These are phyloP conservation scores for Euphorbia peplus DNA, from an alignment of 345 rosid species.

Conservation along the genomic window DNA sequence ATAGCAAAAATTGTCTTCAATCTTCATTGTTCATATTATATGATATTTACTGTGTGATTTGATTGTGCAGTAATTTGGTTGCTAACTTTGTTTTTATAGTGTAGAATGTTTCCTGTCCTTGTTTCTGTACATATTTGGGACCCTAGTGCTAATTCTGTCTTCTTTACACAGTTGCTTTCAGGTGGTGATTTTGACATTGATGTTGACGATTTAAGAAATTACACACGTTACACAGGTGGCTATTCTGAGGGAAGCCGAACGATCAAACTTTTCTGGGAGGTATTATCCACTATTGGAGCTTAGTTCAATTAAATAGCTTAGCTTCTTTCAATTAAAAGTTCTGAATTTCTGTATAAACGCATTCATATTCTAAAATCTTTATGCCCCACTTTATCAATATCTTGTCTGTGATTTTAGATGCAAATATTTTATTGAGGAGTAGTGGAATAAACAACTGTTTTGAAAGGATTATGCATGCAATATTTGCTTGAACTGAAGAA, in stretches of 20 bases:
- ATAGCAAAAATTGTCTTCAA: not conserved
- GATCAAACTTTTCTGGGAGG: constrained; percentile 95
- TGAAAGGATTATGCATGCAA: not conserved
- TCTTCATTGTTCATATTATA: not conserved
- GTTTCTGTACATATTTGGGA: not conserved
- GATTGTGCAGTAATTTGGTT: not conserved
- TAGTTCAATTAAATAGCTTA: not conserved
- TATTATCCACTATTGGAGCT: constrained; percentile 18
- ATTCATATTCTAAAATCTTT: not conserved
- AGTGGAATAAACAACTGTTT: constrained; percentile 9
- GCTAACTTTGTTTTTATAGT: not conserved
- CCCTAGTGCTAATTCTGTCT: constrained; percentile 15
- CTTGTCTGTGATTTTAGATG: not conserved
- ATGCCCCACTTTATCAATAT: not conserved
- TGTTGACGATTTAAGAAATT: constrained; percentile 72
- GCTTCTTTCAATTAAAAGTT: not conserved
- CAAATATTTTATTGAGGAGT: not conserved
- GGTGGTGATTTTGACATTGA: constrained; percentile 93
- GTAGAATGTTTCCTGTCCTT: constrained; percentile 3
- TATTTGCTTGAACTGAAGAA: not conserved
- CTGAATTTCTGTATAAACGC: not conserved
- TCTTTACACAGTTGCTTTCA: constrained; percentile 70
- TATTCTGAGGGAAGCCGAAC: constrained; percentile 85
- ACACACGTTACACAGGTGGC: constrained; percentile 90
- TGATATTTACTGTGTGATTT: not conserved